These are phyloP conservation scores for Solanum sejunctum DNA, from an alignment of 257 asterid genomes.

Conservation along the genomic window DNA sequence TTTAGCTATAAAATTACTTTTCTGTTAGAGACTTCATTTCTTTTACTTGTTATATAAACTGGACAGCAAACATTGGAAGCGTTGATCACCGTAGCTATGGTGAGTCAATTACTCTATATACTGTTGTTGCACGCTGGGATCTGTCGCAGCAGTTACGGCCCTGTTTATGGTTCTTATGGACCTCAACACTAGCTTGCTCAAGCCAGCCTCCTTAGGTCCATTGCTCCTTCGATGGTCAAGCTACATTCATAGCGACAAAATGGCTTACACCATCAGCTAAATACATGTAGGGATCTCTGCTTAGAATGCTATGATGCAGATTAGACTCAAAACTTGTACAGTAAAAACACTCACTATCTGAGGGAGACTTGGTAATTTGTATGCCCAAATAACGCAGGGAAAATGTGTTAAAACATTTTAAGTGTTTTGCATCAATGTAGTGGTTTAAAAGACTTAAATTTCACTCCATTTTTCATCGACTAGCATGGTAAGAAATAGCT, in stretches of 20 bases:
- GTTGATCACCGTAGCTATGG: slow-evolving; percentile 35
- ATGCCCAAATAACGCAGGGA: neutral
- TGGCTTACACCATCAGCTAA: neutral
- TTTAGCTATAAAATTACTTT: neutral
- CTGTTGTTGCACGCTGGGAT: slow-evolving; percentile 49
- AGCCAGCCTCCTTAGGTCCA: neutral
- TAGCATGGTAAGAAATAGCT: neutral
- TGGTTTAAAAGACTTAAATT: neutral
- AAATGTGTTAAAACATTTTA: neutral
- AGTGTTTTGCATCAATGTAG: neutral
- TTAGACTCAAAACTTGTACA: neutral
- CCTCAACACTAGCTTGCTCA: neutral
- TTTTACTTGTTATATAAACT: neutral
- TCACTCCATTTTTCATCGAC: neutral
- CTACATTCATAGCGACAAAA: neutral
- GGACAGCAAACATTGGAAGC: slow-evolving; percentile 79
- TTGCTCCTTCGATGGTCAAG: neutral
- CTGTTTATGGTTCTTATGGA: slow-evolving; percentile 11
- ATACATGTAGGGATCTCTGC: too few relatives aligned
- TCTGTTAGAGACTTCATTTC: neutral
- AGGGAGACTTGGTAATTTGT: neutral
- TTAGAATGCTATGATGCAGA: neutral
- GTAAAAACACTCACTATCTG: neutral
- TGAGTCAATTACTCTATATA: slow-evolving; percentile 52
- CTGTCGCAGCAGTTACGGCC: slow-evolving; percentile 27